Base-by-base conservation (phyloP, 2,329 filamentous ascomycete species). In the Dryadomyces sulphureus region DNA sequence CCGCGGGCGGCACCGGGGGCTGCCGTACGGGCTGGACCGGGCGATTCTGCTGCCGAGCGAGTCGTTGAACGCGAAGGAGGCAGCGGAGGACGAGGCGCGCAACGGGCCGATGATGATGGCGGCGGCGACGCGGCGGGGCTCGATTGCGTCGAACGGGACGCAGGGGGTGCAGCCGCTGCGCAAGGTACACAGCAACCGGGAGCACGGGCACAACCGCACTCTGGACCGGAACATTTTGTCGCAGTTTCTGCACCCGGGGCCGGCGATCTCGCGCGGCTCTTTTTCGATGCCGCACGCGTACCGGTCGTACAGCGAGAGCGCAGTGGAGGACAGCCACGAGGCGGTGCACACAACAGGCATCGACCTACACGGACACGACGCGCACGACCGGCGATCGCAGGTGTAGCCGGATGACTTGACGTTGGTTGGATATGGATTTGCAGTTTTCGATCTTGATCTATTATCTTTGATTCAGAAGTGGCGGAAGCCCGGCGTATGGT, bases 11-110 rank as follows among this genome's bases (percentile, higher is more conserved):
- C 79, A 83, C 55, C 75, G 79, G 57, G 79, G 79, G 45, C 63
- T 84, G 4, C 79, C 79, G 1, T 83, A 83, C 54, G 77, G 76
- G 4, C 68, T 81, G 2, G 75, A 79, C 54, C 68, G 73, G n/a
- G 75, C 75, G 40, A 72, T 79, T 9, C 63, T 78, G 9, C 60
- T 79, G 16, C 74, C 75, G 5, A 75, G 70, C 56, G 73, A 78
- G 54, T 61, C 70, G 21, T 68, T 74, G 20, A 69, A 74, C 54
- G 64, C 66, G 46, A 70, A 67, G 48, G 73, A 77, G 55, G 66
- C 66, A 3, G 68, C 69, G 35, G 34, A 30, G 6, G 45, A 45
- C 20, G 45, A 48, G 2, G 48, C 46, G 2, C 45, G 47, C 2
- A 45, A 40, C 14, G 20, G 9, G 12, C 60, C 62, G 2, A n/a